Conservation (phyloP, 2,329 filamentous ascomycete species). For the Sporothrix phasma region DNA sequence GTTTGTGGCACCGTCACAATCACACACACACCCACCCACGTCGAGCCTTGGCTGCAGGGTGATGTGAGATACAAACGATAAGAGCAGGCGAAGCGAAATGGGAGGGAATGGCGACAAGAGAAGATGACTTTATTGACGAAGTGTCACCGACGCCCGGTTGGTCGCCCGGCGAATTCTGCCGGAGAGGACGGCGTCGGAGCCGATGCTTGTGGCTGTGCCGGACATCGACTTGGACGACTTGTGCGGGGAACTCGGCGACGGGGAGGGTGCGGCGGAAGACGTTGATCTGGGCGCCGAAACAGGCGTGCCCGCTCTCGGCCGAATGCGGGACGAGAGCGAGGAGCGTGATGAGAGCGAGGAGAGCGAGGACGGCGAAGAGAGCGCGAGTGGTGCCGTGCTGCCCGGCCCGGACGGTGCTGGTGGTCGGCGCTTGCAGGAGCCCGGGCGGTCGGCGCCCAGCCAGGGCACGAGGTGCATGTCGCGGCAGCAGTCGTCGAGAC, state of each 20-base stretch:
- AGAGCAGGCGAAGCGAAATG: not conserved
- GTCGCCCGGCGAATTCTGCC: not conserved
- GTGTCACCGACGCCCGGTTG: not conserved
- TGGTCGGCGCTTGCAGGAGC: not conserved
- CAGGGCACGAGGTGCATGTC: not conserved
- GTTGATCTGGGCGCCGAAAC: not conserved
- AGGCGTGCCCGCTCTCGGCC: not conserved
- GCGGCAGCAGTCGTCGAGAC: constrained; percentile 11
- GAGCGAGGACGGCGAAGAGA: not conserved
- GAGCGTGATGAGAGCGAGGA: not conserved
- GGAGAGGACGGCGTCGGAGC: not conserved
- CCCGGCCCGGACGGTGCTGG: not conserved
- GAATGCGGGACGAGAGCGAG: not conserved
- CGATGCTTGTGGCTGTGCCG: not conserved
- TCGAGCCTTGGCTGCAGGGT: not conserved
- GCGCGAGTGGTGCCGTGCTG: not conserved
- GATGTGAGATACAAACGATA: not conserved
- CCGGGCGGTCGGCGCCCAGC: not conserved
- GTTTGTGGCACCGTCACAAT: not conserved
- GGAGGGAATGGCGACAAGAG: not conserved
- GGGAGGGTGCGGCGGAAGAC: no score
- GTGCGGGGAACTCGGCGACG: not conserved
- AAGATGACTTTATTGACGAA: not conserved
- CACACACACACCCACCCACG: not conserved
- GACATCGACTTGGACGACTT: not conserved